phyloP scores from a whole-genome alignment of 176 grass and related monocot genomes.

The Bothriochloa decipiens region DNA sequence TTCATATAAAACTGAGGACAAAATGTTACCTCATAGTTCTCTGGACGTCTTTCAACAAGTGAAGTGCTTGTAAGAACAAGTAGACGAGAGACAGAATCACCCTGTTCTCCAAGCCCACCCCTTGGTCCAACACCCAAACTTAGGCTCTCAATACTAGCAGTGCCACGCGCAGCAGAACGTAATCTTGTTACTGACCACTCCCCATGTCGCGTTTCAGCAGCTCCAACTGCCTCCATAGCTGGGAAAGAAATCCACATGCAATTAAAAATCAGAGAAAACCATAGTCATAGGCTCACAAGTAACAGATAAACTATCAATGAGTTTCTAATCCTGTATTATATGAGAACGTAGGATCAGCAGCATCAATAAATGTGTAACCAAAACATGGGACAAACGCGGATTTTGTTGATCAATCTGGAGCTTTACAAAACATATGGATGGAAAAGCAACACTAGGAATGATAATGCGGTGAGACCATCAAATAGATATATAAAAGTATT shows the following conservation, averaged over 20 bases:
- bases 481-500: constrained; percentile 3
- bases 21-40: constrained; percentile 86
- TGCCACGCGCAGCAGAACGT: constrained; percentile 86
- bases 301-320: constrained; percentile 20
- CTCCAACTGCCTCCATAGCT: constrained; percentile 98
- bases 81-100: constrained; percentile 92
- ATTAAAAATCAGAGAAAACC: constrained; percentile 49
- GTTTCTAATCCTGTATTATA: constrained; percentile 16
- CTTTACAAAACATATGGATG: constrained; percentile 21
- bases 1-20: not conserved
- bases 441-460: not conserved
- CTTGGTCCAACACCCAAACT: constrained; percentile 88
- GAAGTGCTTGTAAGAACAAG: constrained; percentile 92
- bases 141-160: constrained; percentile 77
- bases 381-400: constrained; percentile 11
- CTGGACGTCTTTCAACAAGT: constrained; percentile 89
- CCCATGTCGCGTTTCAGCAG: constrained; percentile 88
- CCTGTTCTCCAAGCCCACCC: constrained; percentile 96
- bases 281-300: constrained; percentile 27
- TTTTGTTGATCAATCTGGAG: no score
- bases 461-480: not conserved
- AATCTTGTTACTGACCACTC: constrained; percentile 98
- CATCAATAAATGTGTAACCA: constrained; percentile 22
- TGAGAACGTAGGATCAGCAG: not conserved
- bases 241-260: constrained; percentile 43